These are phyloP conservation scores for Epichloe baconii DNA, from an alignment of 2,329 filamentous ascomycete species.

Conservation along the genomic window DNA sequence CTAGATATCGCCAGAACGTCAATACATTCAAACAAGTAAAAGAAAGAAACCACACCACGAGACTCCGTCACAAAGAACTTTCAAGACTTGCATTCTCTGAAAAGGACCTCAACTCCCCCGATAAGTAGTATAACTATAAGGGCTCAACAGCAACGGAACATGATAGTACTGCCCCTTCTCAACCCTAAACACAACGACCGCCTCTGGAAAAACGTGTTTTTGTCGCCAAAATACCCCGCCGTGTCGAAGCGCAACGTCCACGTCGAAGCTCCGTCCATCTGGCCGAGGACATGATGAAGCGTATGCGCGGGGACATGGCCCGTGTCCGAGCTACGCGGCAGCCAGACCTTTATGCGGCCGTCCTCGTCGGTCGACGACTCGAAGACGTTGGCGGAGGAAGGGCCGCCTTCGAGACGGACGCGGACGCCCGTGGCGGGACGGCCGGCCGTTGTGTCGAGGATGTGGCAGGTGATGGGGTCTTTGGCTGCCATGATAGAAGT, in stretches of 20 bases:
- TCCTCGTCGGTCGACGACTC: slow-evolving; percentile 61
- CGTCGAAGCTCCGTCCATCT: slow-evolving; percentile 31
- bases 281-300: slow-evolving; percentile 40
- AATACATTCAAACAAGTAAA: too few relatives aligned
- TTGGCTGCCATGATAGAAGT: slow-evolving; percentile 20
- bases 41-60: too few relatives aligned
- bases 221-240: slow-evolving; percentile 54
- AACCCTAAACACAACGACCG: slow-evolving; percentile 40
- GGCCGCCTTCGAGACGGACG: slow-evolving; percentile 44
- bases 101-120: slow-evolving; percentile 43
- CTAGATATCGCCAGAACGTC: too few relatives aligned
- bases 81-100: not conserved
- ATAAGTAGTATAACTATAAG: slow-evolving; percentile 74
- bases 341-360: slow-evolving; percentile 61
- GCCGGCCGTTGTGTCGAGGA: slow-evolving; percentile 70
- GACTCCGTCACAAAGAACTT: too few relatives aligned
- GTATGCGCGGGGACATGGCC: slow-evolving; percentile 46
- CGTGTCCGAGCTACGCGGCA: slow-evolving; percentile 38
- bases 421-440: slow-evolving; percentile 52
- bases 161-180: slow-evolving; percentile 56
- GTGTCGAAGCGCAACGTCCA: slow-evolving; percentile 66
- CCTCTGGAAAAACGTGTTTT: slow-evolving; percentile 47
- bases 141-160: slow-evolving; percentile 63
- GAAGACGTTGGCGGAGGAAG: slow-evolving; percentile 29
- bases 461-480: slow-evolving; percentile 71